phyloP scores from a whole-genome alignment of 169 alveolate species.

The Eimeria tenella region DNA sequence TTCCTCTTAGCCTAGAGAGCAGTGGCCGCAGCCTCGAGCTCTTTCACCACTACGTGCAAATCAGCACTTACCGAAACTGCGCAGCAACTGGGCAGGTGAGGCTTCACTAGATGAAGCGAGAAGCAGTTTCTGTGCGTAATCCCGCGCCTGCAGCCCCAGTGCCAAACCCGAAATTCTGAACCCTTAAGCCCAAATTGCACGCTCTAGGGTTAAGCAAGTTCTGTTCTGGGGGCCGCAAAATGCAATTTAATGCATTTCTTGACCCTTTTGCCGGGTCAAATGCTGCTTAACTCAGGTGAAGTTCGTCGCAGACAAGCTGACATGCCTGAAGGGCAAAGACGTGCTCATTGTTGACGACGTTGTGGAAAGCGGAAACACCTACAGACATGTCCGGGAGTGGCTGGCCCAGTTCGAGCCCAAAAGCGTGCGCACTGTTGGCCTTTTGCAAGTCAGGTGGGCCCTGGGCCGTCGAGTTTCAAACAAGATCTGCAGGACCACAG shows the following conservation, averaged over 20 bases:
- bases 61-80: neutral
- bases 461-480: no score
- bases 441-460: neutral
- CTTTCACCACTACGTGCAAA: constrained; percentile 1
- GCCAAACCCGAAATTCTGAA: no score
- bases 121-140: neutral
- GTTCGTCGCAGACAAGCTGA: constrained; percentile 81
- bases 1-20: neutral
- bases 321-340: constrained; percentile 81
- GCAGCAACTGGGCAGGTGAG: neutral
- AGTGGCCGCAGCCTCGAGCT: neutral
- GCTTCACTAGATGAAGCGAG: neutral
- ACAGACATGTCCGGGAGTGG: constrained; percentile 80
- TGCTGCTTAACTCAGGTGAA: neutral
- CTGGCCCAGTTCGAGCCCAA: constrained; percentile 65
- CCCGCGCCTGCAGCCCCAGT: no score
- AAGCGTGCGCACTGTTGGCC: neutral
- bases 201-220: neutral
- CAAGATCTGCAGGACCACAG: no score
- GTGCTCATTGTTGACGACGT: constrained; percentile 87
- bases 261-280: neutral
- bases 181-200: neutral
- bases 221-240: neutral
- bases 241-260: neutral
- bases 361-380: constrained; percentile 84